Evolutionary conservation across 202 grass and related monocot species (phyloP), one percentile per base, ranked within the genome.

Genomic region (Eragrostis tef): DNA sequence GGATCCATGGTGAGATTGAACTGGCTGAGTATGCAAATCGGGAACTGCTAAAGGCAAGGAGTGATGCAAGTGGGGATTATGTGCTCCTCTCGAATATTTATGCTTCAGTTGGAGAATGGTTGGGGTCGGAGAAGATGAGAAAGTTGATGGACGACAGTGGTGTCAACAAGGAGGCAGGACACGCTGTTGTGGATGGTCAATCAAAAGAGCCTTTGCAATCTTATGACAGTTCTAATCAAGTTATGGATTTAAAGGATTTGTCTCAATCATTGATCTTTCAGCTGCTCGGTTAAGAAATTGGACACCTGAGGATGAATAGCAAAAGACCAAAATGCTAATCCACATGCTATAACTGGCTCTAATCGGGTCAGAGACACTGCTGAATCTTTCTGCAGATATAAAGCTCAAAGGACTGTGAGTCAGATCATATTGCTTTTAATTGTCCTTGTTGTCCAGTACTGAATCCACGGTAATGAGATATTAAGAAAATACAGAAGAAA

Each of bases 61-160:
- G 79, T 58, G 82, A 90, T 62, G 88, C 81, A 60, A 98, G 94
- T 64, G 92, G 94, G 50, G 82, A 94, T 51, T 98, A 88, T 89
- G 92, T 94, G 41, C 84, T 98, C 74, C 84, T 98, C 1, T 98
- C 92, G 0, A 98, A 93, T 54, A 93, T 94, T 64, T 94, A 98
- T 88, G 88, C 92, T 79, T 94, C 90, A 21, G 82, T 85, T 63
- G 92, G 92, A 49, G 92, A 94, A 77, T 97, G 94, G 94, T 6
- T 65, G 11, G 83, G 86, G 11, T 91, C 81, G 2, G 86, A 88
- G 86, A 89, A 89, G 36, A 83, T 91, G 90, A 93, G 94, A 80
- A 92, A 89, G 29, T 81, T 94, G 71, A 98, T 98, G 94, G 92
- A 94, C 70, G 83, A 89, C 57, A 90, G 82, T 83, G 88, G 92